Base-by-base conservation (phyloP, 116 monocot genomes). In the Papilionanthe hybrid region DNA sequence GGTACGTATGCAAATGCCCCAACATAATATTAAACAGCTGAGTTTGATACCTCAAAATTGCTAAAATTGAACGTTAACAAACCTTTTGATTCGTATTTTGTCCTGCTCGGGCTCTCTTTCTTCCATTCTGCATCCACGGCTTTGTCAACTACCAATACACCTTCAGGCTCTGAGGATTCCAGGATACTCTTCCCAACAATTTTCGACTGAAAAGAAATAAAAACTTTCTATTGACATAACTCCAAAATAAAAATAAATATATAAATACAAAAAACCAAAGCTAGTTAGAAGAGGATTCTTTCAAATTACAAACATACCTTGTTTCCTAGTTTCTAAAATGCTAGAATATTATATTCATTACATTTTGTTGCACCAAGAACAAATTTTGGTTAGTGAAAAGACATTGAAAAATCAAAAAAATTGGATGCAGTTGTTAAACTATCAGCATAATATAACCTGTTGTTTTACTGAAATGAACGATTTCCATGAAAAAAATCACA, bases 111-210 rank as follows among this genome's bases (percentile, higher is more conserved):
- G 78, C 22, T 37, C 73, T 86, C 81, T 65, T 71, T 87, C 60
- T 80, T 90, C 89, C 90, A 90, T 81, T 78, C 85, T 50, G 79
- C 85, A 88, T 92, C 96, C 20, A 93, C 80, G 81, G 84, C 90
- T 82, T 96, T 93, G 85, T 96, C 96, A 79, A 93, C 85, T 75
- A 90, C 83, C 18, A 90, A 86, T 47, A 91, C 79, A 42, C 77
- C 42, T 69, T 85, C 91, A 84, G 55, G 83, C 23, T 81, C 83
- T 15, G 81, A 37, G 42, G 73, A 75, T 20, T 57, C 72, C 73
- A 22, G 42, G 6, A 7, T 48, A 27, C 77, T 68, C 71, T 79
- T 85, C 25, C 76, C 82, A 48, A 50, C 67, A n/a, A 84, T 32
- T 79, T 90, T 93, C 32, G 80, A 81, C 93, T 93, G 85, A 55